These are phyloP conservation scores for Chaetoceros muelleri DNA, from an alignment of 108 stramenopile species.

Conservation along the genomic window DNA sequence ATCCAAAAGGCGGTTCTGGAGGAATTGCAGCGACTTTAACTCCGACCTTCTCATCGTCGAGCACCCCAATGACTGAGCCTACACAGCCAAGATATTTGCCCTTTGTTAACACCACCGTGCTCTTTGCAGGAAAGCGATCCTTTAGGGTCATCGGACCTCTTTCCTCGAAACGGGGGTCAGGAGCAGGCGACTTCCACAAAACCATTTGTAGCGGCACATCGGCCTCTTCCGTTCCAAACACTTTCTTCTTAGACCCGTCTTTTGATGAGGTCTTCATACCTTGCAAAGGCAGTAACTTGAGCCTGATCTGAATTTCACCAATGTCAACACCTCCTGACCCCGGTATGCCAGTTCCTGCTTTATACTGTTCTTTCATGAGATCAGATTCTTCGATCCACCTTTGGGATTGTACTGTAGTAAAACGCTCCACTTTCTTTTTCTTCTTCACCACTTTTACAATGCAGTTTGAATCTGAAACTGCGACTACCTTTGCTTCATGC, in stretches of 20 bases:
- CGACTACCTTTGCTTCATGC: constrained; percentile 92
- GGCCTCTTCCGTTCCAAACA: constrained; percentile 89
- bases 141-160: constrained; percentile 67
- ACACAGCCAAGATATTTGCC: constrained; percentile 69
- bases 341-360: constrained; percentile 58
- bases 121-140: constrained; percentile 72
- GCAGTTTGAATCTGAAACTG: constrained; percentile 59
- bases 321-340: constrained; percentile 85
- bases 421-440: constrained; percentile 32
- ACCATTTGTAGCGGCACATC: constrained; percentile 92
- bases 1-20: constrained; percentile 88
- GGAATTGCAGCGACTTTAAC: constrained; percentile 75
- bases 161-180: constrained; percentile 91
- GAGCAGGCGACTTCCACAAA: constrained; percentile 82
- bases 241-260: constrained; percentile 81
- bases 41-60: constrained; percentile 62
- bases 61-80: constrained; percentile 55
- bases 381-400: constrained; percentile 61
- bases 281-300: constrained; percentile 83
- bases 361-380: constrained; percentile 54
- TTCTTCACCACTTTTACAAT: constrained; percentile 51
- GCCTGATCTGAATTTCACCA: constrained; percentile 72
- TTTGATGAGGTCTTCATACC: constrained; percentile 84
- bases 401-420: constrained; percentile 28
- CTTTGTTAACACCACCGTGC: constrained; percentile 70